These are phyloP conservation scores for Jamesozyma hellenica DNA, from an alignment of 805 yeast species.

Conservation along the genomic window DNA sequence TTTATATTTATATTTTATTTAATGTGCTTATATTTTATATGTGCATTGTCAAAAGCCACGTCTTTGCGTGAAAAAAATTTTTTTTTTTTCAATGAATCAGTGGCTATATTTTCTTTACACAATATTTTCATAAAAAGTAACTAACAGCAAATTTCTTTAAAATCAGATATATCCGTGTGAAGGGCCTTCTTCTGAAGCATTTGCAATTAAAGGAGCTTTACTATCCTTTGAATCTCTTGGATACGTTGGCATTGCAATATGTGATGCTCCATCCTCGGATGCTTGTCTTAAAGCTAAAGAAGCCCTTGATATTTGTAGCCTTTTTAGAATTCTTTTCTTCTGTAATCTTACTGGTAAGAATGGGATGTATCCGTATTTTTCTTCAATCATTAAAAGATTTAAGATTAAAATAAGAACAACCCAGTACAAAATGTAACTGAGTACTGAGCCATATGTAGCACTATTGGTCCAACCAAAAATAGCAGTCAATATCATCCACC, in stretches of 20 bases:
- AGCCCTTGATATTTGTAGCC: constrained; percentile 24
- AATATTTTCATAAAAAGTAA: too few relatives aligned
- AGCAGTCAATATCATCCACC: constrained; percentile 86
- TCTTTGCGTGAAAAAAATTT: too few relatives aligned
- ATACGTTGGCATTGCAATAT: background rate
- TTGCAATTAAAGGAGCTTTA: constrained; percentile 13
- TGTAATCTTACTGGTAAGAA: constrained; percentile 54
- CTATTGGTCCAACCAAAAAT: constrained; percentile 89
- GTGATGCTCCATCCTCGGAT: background rate
- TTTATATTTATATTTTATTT: background rate
- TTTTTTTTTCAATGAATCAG: too few relatives aligned
- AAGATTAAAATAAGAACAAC: constrained; percentile 35
- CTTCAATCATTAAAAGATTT: constrained; percentile 40
- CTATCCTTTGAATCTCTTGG: constrained; percentile 21
- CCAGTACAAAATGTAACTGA: constrained; percentile 70
- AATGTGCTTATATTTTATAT: background rate
- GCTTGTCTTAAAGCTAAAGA: constrained; percentile 16
- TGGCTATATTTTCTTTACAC: too few relatives aligned
- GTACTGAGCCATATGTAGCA: constrained; percentile 82
- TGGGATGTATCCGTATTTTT: constrained; percentile 49
- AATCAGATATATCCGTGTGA: constrained; percentile 1
- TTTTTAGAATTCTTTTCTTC: constrained; percentile 38
- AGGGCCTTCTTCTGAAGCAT: background rate
- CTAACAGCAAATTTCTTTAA: too few relatives aligned
- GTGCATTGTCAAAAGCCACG: too few relatives aligned